Evolutionary conservation across 768 basidiomycete genomes (phyloP), one percentile per base, ranked within the genome.

Genomic region (Leccinum arenicola): DNA sequence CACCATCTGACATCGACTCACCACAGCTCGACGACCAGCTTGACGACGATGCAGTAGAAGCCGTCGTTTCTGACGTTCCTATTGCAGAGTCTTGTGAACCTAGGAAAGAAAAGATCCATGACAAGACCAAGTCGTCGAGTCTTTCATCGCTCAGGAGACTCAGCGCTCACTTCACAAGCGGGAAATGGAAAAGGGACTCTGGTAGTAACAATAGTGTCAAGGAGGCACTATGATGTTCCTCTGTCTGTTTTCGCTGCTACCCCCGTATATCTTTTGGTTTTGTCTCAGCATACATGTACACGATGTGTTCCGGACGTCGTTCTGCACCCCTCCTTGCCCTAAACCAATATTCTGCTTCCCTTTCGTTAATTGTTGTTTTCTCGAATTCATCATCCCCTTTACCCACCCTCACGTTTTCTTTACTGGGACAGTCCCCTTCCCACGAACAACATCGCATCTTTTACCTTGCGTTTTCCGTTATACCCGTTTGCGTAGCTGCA

Each of bases 141-240:
- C 76, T 82, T 52, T 74, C 85, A 49, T 76, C 82, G 49, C 71
- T 87, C 61, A 88, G 85, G 74, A 82, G 81, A 66, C 67, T 87
- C 25, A 80, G 82, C 50, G 72, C 77, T 47, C 69, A 66, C 48
- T 57, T 75, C 29, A 64, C 77, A 23, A 76, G 76, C 36, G 76
- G 75, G 35, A 73, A 74, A 66, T 73, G 78, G 76, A 86, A 83
- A 74, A 82, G 80, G 68, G 82, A 81, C 62, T 81, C 83, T 40
- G 68, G 68, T 57, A 72, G 76, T 61, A 82, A 78, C 61, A 76
- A 76, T 64, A 80, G 77, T 65, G 63, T 78, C 58, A 82, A 82
- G 66, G 82, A 78, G 62, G 52, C 52, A 49, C 62, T 64, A 59
- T 70, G 61, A 70, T 61, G 57, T 59, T 52, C 55, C 23, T 56